Base-by-base conservation (phyloP, 2,329 filamentous ascomycete genomes). In the Colletotrichum chlorophyti region DNA sequence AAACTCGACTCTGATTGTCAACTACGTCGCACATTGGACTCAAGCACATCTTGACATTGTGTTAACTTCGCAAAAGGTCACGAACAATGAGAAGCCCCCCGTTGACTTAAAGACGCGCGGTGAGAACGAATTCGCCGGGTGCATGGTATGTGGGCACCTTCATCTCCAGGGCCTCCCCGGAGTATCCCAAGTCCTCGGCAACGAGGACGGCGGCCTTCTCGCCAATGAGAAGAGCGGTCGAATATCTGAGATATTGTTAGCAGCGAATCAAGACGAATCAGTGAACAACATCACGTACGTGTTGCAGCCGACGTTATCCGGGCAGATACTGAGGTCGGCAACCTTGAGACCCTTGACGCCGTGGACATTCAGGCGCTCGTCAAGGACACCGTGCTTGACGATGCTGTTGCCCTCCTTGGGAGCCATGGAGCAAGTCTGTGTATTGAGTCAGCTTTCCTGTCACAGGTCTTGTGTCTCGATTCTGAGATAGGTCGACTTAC, bases 291-390 rank as follows among this genome's bases (percentile, higher is more conserved):
- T 14, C 61, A 77, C 79, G 71, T 73, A 85, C 64, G 83, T 87
- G 73, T 88, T 87, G 74, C 85, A 87, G 60, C 87, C 89, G 19
- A 92, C 89, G 63, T 92, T 93, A 72, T 92, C 89, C 1, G 90
- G 89, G 72, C 89, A 92, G 77, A 92, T 90, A 47, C 82, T 87
- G 40, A 92, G 73, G 72, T 93, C 90, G 11, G 88, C 88, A 21
- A 92, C 89, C 81, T 92, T 92, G 66, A 93, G 82, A 14, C 87
- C 86, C 78, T 91, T 83, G 64, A 91, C 88, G 48, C 89, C 90
- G 69, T 92, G 88, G 3, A 93, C 89, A 65, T 91, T 92, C 53
- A 93, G 81, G 59, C 89, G 84, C 73, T 91, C 88, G 68, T 93
- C 90, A 32, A 93, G 75, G 1, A 93, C 90, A 59, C 90, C 90